Base-by-base conservation (phyloP, 2,329 filamentous ascomycete genomes). In the Diplodia intermedia region DNA sequence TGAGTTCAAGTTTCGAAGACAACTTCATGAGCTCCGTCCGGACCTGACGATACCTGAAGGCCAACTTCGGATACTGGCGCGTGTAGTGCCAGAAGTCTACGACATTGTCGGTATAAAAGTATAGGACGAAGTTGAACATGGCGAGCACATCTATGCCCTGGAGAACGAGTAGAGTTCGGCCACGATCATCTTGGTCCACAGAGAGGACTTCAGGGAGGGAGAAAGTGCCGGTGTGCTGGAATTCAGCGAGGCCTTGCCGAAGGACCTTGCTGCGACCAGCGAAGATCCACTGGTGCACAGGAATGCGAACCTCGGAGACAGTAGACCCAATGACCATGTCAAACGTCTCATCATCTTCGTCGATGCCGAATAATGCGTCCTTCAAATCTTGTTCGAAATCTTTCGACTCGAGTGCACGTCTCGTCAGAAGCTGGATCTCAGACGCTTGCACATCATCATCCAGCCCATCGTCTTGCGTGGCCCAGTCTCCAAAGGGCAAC, bases 71-170 rank as follows among this genome's bases (percentile, higher is more conserved):
- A 23, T 88, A 86, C 70, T 89, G 86, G 70, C 83, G 87, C 4
- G 90, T 90, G 70, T 91, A 89, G 71, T 94, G 91, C 95, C 95
- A 98, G 20, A 94, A 91, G 69, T 95, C 92, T 38, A 97, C 84
- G 18, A 94, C 81, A 4, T 83, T 84, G 75, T 98, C 95, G 6
- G 89, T 90, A 76, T 98, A 98, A 8, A 90, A 76, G 73, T 92
- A 97, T 11, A 94, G 82, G 1, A 91, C 86, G 11, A 98, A 73
- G 72, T 97, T 94, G 68, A 97, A 81, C 7, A 97, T 75, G 0
- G 92, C 90, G 40, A 96, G 83, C 47, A 95, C 84, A 75, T 97
- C 93, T 14, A 94, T 79, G 1, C 87, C 86, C 23, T 87, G 81
- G 65, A 98, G 90, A 0, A 86, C 85, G 23, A 97, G 75, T 11